Evolutionary conservation across 2,329 filamentous ascomycete genomes (phyloP).

Genomic region (Ramularia endophylla): DNA sequence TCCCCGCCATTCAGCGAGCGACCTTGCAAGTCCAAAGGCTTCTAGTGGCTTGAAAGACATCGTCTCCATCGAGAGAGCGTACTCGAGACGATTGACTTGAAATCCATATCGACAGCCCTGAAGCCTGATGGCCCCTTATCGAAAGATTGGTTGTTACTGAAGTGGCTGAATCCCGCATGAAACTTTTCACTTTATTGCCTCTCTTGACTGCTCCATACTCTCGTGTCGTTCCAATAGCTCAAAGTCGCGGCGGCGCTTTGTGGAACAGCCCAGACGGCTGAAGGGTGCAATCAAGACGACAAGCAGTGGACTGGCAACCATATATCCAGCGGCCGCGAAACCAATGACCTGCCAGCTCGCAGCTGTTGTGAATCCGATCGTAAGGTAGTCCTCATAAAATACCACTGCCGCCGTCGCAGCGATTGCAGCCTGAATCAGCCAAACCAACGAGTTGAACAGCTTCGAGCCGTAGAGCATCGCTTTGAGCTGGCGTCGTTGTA

Average conservation of each 20-base stretch:
- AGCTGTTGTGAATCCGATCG: constrained; percentile 6
- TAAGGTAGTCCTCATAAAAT: constrained; percentile 7
- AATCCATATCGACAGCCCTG: no score
- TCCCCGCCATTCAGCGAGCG: no score
- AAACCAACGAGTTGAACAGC: constrained; percentile 9
- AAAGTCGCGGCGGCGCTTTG: constrained; percentile 1
- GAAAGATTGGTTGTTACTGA: no score
- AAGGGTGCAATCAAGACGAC: constrained; percentile 4
- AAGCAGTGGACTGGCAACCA: neutral
- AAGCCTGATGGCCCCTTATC: no score
- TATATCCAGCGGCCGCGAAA: constrained; percentile 6
- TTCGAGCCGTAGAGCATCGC: constrained; percentile 13
- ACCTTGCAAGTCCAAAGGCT: no score
- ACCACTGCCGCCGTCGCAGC: constrained; percentile 4
- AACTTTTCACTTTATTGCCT: no score
- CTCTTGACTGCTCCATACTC: no score
- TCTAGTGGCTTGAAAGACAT: no score
- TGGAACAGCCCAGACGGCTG: constrained; percentile 8
- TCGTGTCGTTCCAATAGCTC: no score
- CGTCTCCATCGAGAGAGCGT: no score
- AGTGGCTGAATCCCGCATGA: no score
- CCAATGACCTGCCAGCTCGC: constrained; percentile 11
- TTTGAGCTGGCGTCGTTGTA: constrained; percentile 13
- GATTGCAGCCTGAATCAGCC: constrained; percentile 6
- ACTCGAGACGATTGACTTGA: no score